phyloP scores from a whole-genome alignment of 2,329 filamentous ascomycete species.

The Sporothrix phasma region DNA sequence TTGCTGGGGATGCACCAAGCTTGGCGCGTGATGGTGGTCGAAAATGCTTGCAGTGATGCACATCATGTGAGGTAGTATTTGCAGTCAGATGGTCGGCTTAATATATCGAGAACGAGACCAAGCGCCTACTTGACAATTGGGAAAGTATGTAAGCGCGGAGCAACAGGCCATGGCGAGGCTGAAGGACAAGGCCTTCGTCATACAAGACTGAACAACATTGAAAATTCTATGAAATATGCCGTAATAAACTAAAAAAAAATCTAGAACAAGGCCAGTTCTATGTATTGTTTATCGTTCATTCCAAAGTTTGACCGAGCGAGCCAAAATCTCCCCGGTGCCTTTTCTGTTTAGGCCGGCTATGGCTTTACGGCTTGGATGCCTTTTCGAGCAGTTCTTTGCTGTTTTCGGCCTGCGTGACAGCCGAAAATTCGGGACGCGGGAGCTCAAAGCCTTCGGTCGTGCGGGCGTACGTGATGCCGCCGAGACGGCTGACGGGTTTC shows the following conservation, averaged over 20 bases:
- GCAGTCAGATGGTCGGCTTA: not conserved
- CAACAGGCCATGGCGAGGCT: not conserved
- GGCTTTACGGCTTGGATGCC: constrained; percentile 6
- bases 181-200: not conserved
- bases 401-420: constrained; percentile 32
- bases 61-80: not conserved
- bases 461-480: constrained; percentile 77
- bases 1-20: not conserved
- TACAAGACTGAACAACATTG: not conserved
- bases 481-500: constrained; percentile 65
- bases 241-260: not conserved
- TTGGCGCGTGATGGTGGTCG: not conserved
- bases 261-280: not conserved
- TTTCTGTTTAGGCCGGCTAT: not conserved
- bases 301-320: not conserved
- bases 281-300: not conserved
- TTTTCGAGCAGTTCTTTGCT: constrained; percentile 16
- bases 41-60: too few relatives aligned
- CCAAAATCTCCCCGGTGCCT: not conserved
- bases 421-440: constrained; percentile 47
- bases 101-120: too few relatives aligned
- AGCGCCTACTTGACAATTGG: too few relatives aligned
- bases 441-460: constrained; percentile 63
- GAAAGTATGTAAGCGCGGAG: too few relatives aligned
- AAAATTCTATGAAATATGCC: not conserved